Evolutionary conservation across 1,139 yeast genomes (phyloP).

Genomic region (Suhomyces anneliseae): DNA sequence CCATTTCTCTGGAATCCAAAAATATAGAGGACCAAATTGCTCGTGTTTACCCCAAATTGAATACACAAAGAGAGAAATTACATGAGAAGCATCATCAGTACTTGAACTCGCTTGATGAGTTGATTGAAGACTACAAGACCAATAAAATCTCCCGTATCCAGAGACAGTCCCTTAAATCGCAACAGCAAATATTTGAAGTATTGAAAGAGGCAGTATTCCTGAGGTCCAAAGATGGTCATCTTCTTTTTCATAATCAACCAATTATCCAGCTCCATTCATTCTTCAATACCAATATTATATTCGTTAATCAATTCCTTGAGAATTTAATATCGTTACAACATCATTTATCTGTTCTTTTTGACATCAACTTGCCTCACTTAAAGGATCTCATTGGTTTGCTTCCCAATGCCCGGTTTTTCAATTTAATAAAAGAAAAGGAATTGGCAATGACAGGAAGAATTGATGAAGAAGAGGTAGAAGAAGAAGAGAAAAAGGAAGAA

Average conservation of each 20-base stretch:
- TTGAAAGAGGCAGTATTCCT: constrained; percentile 29
- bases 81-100: neutral
- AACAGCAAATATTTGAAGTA: constrained; percentile 24
- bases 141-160: constrained; percentile 28
- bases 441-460: constrained; percentile 25
- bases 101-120: constrained; percentile 10
- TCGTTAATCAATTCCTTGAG: constrained; percentile 43
- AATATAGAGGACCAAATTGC: constrained; percentile 8
- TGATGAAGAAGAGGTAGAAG: constrained; percentile 17
- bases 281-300: constrained; percentile 29
- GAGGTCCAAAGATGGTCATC: constrained; percentile 9
- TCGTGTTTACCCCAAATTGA: neutral
- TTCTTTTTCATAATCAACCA: constrained; percentile 29
- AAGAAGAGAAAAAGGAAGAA: constrained; percentile 6
- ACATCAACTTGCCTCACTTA: constrained; percentile 35
- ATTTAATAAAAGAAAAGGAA: constrained; percentile 38
- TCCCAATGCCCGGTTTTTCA: constrained; percentile 38
- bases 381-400: constrained; percentile 28
- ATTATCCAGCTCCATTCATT: constrained; percentile 31
- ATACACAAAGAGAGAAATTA: neutral
- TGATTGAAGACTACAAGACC: constrained; percentile 11
- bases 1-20: constrained; percentile 14
- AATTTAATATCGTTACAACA: constrained; percentile 37
- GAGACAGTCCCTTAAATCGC: constrained; percentile 30
- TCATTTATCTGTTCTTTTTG: constrained; percentile 28